Conservation (phyloP, 345 rosid genomes). For the Anastatica hierochuntica region DNA sequence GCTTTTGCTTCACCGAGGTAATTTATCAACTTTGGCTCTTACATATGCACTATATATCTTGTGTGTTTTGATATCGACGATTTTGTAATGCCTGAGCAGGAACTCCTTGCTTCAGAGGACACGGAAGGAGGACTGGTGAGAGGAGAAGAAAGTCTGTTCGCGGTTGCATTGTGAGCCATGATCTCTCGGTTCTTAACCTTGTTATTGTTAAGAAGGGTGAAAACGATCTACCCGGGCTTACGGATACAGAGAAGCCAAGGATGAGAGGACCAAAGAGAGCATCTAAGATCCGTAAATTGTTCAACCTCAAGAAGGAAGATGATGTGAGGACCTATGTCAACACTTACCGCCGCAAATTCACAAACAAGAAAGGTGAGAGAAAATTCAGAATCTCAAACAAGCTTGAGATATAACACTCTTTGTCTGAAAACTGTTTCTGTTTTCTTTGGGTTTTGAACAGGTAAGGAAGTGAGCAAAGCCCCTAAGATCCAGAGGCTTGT, state of each 20-base stretch:
- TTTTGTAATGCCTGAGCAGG: conserved; percentile 32
- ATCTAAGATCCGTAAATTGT: conserved; percentile 74
- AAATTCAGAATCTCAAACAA: background rate
- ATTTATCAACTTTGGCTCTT: background rate
- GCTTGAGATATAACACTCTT: no score
- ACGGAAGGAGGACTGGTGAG: conserved; percentile 74
- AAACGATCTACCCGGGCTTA: conserved; percentile 71
- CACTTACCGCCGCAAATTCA: conserved; percentile 74
- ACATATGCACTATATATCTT: no score
- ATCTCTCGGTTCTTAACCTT: conserved; percentile 77
- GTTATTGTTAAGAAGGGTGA: conserved; percentile 91
- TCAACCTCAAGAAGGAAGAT: conserved; percentile 81
- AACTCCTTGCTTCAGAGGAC: conserved; percentile 78
- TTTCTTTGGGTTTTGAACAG: conserved; percentile 30
- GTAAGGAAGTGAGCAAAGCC: conserved; percentile 77
- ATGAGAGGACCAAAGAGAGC: conserved; percentile 97
- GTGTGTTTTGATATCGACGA: no score
- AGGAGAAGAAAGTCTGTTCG: conserved; percentile 82
- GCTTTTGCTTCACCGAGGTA: conserved; percentile 68
- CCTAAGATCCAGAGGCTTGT: no score
- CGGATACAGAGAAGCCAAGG: conserved; percentile 88
- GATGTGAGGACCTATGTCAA: conserved; percentile 88
- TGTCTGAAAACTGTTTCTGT: no score
- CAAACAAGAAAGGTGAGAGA: conserved; percentile 53
- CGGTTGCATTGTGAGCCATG: conserved; percentile 85